Evolutionary conservation across 2,329 filamentous ascomycete species (phyloP), one percentile per base, ranked within the genome.

Genomic region (Aspergillus sp.): DNA sequence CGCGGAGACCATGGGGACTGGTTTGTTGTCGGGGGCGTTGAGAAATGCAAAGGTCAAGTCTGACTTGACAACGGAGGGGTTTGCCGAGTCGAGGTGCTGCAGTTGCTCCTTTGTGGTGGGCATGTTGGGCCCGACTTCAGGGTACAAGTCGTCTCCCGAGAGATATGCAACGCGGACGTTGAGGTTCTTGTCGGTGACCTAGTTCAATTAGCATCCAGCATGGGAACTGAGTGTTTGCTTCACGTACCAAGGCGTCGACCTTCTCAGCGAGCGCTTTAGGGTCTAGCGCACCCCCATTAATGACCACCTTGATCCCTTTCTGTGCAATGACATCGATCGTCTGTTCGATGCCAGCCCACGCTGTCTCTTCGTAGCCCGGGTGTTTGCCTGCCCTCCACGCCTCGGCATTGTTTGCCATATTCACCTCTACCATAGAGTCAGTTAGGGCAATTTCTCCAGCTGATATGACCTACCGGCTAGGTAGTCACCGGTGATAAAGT

Each of bases 241-340:
- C 5, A 36, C 38, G 4, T 17, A 73, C 71, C 54, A 81, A 55
- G 16, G 71, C 61, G 4, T 72, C 64, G 0, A 76, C 70, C 51
- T 76, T 75, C 47, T 76, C 59, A 2, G 81, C 79, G 14, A 85
- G 60, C 0, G 76, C 79, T 52, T 72, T 72, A 0, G 82, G 82
- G 52, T 84, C 80, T 14, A 80, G 71, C 2, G 77, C 79, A 0
- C 83, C 82, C 2, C 82, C 82, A 58, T 85, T 84, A 50, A 83
- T 71, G 32, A 82, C 71, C 11, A 84, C 70, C 54, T 80, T 81
- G 66, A 84, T 83, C 0, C 71, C 62, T 54, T 80, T 77, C 45
- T 77, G 66, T 1, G 73, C 65, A 55, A 80, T 69, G 5, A 79
- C 61, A 3, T 77, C 67, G 3, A 83, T 71, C 1, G 71, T 74